Evolutionary conservation across 2,329 filamentous ascomycete genomes (phyloP).

Genomic region (Phaeophleospora eucalypticola): DNA sequence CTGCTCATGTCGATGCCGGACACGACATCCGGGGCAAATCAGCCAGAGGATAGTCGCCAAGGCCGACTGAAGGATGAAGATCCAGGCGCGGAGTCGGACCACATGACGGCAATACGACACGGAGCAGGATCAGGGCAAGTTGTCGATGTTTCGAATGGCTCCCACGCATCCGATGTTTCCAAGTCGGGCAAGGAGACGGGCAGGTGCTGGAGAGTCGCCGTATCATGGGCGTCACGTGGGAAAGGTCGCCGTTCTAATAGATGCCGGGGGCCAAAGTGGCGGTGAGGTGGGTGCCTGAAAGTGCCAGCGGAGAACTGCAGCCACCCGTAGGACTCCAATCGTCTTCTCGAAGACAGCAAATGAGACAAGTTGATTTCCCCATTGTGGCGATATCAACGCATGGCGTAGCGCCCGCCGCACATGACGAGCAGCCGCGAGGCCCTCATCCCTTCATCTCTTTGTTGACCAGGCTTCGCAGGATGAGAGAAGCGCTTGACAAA

Average conservation of each 20-base stretch:
- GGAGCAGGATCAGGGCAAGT: too few species aligned
- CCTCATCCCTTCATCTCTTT: conserved; percentile 2
- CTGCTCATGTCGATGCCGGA: conserved; percentile 3
- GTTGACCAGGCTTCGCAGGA: neutral
- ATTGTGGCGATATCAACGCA: conserved; percentile 18
- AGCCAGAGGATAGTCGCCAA: conserved; percentile 2
- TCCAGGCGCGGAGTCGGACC: neutral
- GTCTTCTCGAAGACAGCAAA: conserved; percentile 28
- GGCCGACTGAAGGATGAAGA: neutral
- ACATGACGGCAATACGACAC: conserved; percentile 6
- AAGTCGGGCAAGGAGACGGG: too few species aligned
- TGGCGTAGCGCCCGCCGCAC: conserved; percentile 17
- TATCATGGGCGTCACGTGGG: neutral
- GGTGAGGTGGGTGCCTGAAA: conserved; percentile 26
- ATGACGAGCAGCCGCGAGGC: conserved; percentile 8
- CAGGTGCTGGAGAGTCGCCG: neutral
- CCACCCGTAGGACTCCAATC: conserved; percentile 23
- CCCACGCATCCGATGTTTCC: too few species aligned
- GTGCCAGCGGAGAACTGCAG: conserved; percentile 28
- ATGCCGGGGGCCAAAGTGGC: conserved; percentile 23
- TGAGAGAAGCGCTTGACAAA: conserved; percentile 3
- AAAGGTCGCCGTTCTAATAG: neutral
- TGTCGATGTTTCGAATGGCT: too few species aligned
- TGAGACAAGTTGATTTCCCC: conserved; percentile 23
- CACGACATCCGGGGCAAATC: conserved; percentile 1